Percentiles rank a stretch among this genome's conserved stretches.
phyloP scores from a whole-genome alignment of 306 rosid genomes.

The Argentina anserina region DNA sequence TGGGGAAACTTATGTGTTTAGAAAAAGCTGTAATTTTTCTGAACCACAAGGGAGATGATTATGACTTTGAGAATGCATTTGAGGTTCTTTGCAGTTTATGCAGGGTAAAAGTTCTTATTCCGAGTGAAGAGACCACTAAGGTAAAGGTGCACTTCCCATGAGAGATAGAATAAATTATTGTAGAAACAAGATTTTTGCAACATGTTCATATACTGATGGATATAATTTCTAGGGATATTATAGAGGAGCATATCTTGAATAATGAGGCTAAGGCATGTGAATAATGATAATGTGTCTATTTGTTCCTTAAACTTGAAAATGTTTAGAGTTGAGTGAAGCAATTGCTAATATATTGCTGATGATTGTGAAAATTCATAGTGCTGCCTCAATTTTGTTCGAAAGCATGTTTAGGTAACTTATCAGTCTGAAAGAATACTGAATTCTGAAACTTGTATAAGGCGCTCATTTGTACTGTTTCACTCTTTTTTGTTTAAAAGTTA shows the following conservation, averaged over 20 bases:
- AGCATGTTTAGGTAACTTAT: background rate
- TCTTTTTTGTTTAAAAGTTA: too few species aligned
- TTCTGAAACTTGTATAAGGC: background rate
- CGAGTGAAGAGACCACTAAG: background rate
- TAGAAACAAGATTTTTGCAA: background rate
- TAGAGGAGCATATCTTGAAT: background rate
- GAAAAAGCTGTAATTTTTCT: background rate
- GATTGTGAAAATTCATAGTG: background rate
- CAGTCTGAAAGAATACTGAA: background rate
- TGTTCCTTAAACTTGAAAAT: background rate
- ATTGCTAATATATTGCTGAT: background rate
- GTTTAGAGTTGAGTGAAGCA: background rate
- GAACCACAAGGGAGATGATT: background rate
- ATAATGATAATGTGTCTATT: background rate
- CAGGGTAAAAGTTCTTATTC: conserved; percentile 1
- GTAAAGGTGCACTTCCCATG: too few species aligned
- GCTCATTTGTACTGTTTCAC: too few species aligned
- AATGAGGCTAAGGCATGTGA: background rate
- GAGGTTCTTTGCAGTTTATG: background rate
- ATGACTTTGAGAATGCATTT: background rate
- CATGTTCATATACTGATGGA: background rate
- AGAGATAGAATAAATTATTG: too few species aligned
- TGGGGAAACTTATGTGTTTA: background rate
- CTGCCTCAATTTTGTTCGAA: background rate
- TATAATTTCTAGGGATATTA: background rate